Evolutionary conservation across 2,329 filamentous ascomycete genomes (phyloP).

Genomic region (Epichloe festucae): DNA sequence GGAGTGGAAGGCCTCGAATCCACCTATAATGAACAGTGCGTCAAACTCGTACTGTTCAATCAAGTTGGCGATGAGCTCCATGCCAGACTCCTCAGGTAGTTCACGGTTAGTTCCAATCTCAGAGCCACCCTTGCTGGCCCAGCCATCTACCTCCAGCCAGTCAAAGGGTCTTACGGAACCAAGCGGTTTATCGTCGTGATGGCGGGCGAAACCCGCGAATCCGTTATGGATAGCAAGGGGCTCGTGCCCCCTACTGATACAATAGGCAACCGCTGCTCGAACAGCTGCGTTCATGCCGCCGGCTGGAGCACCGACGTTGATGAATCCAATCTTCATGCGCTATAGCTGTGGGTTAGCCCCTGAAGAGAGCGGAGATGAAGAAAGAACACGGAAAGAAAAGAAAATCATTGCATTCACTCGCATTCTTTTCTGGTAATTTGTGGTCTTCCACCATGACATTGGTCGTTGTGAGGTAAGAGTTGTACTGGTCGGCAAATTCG

Average conservation of each 20-base stretch:
- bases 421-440: slow-evolving; percentile 57
- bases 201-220: slow-evolving; percentile 83
- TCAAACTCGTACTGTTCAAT: slow-evolving; percentile 84
- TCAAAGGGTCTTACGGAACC: slow-evolving; percentile 74
- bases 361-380: background rate
- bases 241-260: slow-evolving; percentile 79
- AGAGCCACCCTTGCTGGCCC: slow-evolving; percentile 93
- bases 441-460: slow-evolving; percentile 60
- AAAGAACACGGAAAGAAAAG: too few relatives aligned
- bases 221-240: slow-evolving; percentile 92
- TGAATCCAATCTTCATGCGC: slow-evolving; percentile 87
- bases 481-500: slow-evolving; percentile 87
- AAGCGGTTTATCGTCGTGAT: slow-evolving; percentile 71
- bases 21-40: slow-evolving; percentile 81
- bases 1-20: slow-evolving; percentile 93
- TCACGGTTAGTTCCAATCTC: slow-evolving; percentile 97
- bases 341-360: slow-evolving; percentile 25
- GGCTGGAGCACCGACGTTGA: slow-evolving; percentile 91
- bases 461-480: slow-evolving; percentile 83
- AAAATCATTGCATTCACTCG: slow-evolving; percentile 23
- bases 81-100: slow-evolving; percentile 72
- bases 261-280: slow-evolving; percentile 85
- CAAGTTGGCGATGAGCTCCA: slow-evolving; percentile 68
- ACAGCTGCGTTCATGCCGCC: slow-evolving; percentile 98
- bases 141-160: slow-evolving; percentile 90